Conservation (phyloP, 192 early-diverging fungal species). For the Linnemannia elongata region DNA sequence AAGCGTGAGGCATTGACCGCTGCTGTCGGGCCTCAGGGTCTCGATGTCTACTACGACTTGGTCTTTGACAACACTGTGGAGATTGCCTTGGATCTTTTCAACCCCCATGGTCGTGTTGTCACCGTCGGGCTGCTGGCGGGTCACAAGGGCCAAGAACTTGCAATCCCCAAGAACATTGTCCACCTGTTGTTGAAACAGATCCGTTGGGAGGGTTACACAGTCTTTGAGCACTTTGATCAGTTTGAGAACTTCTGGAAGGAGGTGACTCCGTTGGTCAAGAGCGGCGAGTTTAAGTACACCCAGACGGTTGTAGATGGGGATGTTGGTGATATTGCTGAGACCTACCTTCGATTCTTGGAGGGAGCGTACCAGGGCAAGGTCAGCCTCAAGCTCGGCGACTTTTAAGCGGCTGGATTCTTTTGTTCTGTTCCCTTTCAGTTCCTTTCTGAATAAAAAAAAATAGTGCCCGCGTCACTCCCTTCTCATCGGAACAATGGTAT, state of each 20-base stretch:
- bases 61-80: constrained; percentile 68
- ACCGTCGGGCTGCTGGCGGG: constrained; percentile 19
- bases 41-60: constrained; percentile 93
- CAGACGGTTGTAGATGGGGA: constrained; percentile 8
- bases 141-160: constrained; percentile 26
- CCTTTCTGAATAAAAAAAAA: no score
- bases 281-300: constrained; percentile 39
- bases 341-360: constrained; percentile 24
- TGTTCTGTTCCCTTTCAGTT: no score
- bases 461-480: no score
- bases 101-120: constrained; percentile 27
- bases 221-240: constrained; percentile 33
- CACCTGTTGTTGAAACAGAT: constrained; percentile 41
- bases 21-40: constrained; percentile 25
- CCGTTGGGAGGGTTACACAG: constrained; percentile 32
- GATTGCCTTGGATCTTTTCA: constrained; percentile 34
- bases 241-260: constrained; percentile 30
- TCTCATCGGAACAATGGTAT: no score
- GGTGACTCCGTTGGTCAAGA: constrained; percentile 32
- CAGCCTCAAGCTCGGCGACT: constrained; percentile 28
- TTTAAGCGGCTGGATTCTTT: background rate
- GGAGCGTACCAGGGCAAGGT: constrained; percentile 34
- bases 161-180: constrained; percentile 22
- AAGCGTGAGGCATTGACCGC: constrained; percentile 29
- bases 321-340: constrained; percentile 13